These are phyloP conservation scores for Trichoderma erinaceum DNA, from an alignment of 495 filamentous ascomycete genomes.

Conservation along the genomic window DNA sequence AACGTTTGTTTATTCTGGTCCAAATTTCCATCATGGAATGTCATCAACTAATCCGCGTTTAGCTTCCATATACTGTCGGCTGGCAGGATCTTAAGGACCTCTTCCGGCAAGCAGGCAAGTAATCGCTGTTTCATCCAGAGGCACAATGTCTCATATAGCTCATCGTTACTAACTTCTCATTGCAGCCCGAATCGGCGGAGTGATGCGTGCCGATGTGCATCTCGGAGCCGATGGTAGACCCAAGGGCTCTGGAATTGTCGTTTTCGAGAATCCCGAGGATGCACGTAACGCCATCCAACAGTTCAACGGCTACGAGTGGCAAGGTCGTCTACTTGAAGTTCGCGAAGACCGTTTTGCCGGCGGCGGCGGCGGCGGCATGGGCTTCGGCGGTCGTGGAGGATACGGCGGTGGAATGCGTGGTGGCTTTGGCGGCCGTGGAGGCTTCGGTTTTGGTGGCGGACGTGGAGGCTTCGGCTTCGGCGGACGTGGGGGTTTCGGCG, in stretches of 20 bases:
- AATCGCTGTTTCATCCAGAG: slow-evolving; percentile 20
- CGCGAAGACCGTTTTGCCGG: slow-evolving; percentile 89
- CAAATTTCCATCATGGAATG: slow-evolving; percentile 21
- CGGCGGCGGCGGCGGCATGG: slow-evolving; percentile 51
- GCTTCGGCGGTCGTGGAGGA: slow-evolving; percentile 45
- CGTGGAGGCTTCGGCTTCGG: slow-evolving; percentile 39
- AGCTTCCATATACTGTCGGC: slow-evolving; percentile 96
- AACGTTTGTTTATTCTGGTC: slow-evolving; percentile 70
- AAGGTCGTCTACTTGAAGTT: slow-evolving; percentile 86
- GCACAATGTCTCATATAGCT: slow-evolving; percentile 1
- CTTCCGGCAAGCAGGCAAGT: slow-evolving; percentile 95
- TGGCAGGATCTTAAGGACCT: slow-evolving; percentile 99
- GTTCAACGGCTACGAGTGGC: slow-evolving; percentile 99
- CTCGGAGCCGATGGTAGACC: slow-evolving; percentile 85
- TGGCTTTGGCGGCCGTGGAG: slow-evolving; percentile 49
- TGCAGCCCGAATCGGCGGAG: slow-evolving; percentile 60
- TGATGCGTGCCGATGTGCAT: slow-evolving; percentile 95
- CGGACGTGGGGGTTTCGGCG: slow-evolving; percentile 28
- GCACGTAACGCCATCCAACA: slow-evolving; percentile 92
- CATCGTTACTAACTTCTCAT: slow-evolving; percentile 24
- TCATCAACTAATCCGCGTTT: slow-evolving; percentile 33
- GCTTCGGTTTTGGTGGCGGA: slow-evolving; percentile 53
- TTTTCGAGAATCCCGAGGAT: slow-evolving; percentile 90
- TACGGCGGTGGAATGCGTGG: slow-evolving; percentile 46
- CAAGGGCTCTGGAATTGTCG: slow-evolving; percentile 93